Evolutionary conservation across 805 yeast genomes (phyloP).

Genomic region (Yamadazyma sp.): DNA sequence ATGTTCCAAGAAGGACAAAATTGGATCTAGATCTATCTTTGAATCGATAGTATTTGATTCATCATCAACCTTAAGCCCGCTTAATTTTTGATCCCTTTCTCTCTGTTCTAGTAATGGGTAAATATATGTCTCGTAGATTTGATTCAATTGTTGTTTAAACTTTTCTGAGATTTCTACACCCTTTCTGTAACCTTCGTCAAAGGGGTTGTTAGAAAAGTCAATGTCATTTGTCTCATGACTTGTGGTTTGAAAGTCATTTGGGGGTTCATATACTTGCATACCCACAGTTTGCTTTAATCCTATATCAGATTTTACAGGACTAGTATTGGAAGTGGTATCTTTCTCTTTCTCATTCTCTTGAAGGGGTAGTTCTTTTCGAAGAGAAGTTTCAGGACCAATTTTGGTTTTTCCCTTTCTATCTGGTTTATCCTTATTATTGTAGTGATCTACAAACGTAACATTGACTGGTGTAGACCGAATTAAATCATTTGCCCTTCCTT

Average conservation of each 20-base stretch:
- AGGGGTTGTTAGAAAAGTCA: conserved; percentile 22
- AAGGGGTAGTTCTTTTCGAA: too few species aligned
- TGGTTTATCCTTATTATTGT: conserved; percentile 6
- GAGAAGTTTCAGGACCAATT: not conserved
- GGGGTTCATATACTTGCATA: conserved; percentile 15
- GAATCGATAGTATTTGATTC: conserved; percentile 28
- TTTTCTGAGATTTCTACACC: conserved; percentile 29
- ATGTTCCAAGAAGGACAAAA: conserved; percentile 25
- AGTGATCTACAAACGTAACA: conserved; percentile 23
- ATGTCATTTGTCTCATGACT: too few species aligned
- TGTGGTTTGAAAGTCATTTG: too few species aligned
- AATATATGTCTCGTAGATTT: conserved; percentile 10
- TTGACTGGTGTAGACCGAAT: conserved; percentile 22
- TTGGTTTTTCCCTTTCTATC: not conserved
- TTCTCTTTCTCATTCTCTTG: not conserved
- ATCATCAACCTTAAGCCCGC: conserved; percentile 25
- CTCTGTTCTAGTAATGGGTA: conserved; percentile 12
- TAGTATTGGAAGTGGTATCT: not conserved
- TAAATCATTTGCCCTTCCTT: conserved; percentile 15
- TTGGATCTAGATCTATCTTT: conserved; percentile 34
- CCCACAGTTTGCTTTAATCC: conserved; percentile 13
- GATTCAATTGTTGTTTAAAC: conserved; percentile 17
- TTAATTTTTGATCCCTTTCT: not conserved
- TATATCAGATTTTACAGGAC: not conserved
- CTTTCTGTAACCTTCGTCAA: conserved; percentile 31